Conservation (phyloP, 2,329 filamentous ascomycete species). For the Furcasterigmium sp. region DNA sequence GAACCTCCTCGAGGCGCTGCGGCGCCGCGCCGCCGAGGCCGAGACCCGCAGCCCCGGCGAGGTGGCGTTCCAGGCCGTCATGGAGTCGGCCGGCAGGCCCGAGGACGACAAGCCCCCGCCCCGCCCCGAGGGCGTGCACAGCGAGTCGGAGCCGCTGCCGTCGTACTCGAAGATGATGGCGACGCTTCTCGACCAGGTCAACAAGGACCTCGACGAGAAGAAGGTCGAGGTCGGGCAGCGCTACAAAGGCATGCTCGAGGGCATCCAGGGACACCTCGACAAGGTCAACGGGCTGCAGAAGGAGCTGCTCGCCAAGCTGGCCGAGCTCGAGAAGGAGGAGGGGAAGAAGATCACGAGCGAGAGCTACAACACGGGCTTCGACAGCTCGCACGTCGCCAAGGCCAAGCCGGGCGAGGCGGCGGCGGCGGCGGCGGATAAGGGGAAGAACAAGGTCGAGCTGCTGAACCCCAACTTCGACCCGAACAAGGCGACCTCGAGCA, state of each 20-base stretch:
- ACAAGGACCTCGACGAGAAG: conserved; percentile 74
- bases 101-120: conserved; percentile 71
- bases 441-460: conserved; percentile 58
- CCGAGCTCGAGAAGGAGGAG: conserved; percentile 79
- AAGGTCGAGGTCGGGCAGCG: conserved; percentile 55
- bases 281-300: conserved; percentile 77
- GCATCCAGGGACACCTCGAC: conserved; percentile 68
- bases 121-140: conserved; percentile 74
- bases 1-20: conserved; percentile 67
- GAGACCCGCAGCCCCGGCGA: conserved; percentile 66
- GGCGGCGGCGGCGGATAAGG: too few relatives aligned
- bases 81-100: conserved; percentile 70
- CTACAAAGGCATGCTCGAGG: conserved; percentile 73
- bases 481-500: conserved; percentile 13
- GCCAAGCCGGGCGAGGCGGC: conserved; percentile 38
- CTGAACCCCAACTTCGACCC: conserved; percentile 59
- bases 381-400: conserved; percentile 77
- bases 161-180: conserved; percentile 98
- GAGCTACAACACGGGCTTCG: conserved; percentile 80
- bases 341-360: conserved; percentile 91
- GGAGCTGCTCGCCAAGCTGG: conserved; percentile 69
- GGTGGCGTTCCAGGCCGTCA: conserved; percentile 82
- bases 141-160: conserved; percentile 66
- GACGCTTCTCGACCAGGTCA: conserved; percentile 90
- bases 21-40: conserved; percentile 65